Evolutionary conservation across 2,329 filamentous ascomycete genomes (phyloP), one percentile per base, ranked within the genome.

Genomic region (Botrytis elliptica): DNA sequence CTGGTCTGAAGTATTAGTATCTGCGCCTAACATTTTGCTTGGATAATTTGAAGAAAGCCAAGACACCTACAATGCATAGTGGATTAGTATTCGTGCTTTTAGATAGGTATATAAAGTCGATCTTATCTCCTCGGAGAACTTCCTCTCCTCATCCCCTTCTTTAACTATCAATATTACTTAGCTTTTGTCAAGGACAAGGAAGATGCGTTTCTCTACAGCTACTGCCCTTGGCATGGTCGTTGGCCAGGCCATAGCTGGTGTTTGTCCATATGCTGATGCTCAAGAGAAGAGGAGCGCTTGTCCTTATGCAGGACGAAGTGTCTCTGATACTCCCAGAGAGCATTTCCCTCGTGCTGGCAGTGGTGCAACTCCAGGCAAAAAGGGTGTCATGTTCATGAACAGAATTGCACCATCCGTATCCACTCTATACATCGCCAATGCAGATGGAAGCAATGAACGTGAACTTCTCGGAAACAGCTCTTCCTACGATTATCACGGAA

Each of bases 401-500:
- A 78, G 82, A 12, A 83, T 84, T 66, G 80, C 73, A 1, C 82
- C 82, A 3, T 81, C 80, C 60, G 78, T 59, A 20, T 77, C 75
- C 20, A 57, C 40, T 12, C 55, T 79, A 38, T 79, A 79, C 49
- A n/a, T 85, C 9, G 81, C 83, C 57, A 80, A 84, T 70, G 78
- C 80, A 1, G 82, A 85, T 72, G 83, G 83, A 33, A 83, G 76
- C 70, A 80, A 84, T 71, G 83, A 82, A 69, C 80, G 78, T 7
- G 74, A 79, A 29, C 76, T 85, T 9, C 74, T 84, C 10, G 73
- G 42, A n/a, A 36, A 64, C 7, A 38, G 81, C 44, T 71, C 76
- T 16, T 70, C 75, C 10, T 84, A 81, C 74, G 83, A 85, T 40
- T 85, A 83, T 73, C 84, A 84, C 68, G 82, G 80, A 12, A 49